Evolutionary conservation across 2,329 filamentous ascomycete species (phyloP), one percentile per base, ranked within the genome.

Genomic region (Diplocarpon mali): DNA sequence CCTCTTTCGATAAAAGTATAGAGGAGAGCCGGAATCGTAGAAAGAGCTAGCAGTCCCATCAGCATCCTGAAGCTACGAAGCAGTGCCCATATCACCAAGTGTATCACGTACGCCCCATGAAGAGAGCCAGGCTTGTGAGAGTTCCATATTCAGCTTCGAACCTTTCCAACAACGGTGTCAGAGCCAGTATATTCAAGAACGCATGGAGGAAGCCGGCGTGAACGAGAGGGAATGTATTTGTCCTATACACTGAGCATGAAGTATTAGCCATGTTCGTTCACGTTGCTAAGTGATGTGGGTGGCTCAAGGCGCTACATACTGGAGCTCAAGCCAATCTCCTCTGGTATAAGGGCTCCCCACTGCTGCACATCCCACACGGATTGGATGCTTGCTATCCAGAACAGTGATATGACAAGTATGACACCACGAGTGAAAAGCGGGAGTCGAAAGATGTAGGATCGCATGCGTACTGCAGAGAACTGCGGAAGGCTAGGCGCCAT

Each of bases 121-220:
- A 95, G 42, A 96, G 71, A 30, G 85, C 78, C 51, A 94, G 63
- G n/a, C 87, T 83, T 20, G 86, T 86, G 59, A 96, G 69, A 7
- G 90, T 96, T 42, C 92, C 92, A 64, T 93, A 80, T 63, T 95
- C 90, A 50, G 78, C 76, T 68, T 98, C 92, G 64, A 96, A 98
- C 49, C 89, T 78, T 65, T 95, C 90, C 63, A 98, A 68, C 41
- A 98, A 70, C n/a, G 92, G 92, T 32, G 82, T 80, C 51, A 96
- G 64, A 16, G 87, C 85, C 51, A 93, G 42, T 17, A 87, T 63
- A 65, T 96, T 95, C 60, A 93, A 68, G 42, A 89, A 59, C 49
- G 82, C 73, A 65, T 96, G 92, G 56, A 95, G 69, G 62, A 93
- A 73, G 57, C 83, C 83, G 36, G 78, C 65, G 62, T 98, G 92